Percentiles rank a stretch among this genome's conserved stretches.
phyloP scores from a whole-genome alignment of 176 grass and related monocot species.

The Carex kokanica region DNA sequence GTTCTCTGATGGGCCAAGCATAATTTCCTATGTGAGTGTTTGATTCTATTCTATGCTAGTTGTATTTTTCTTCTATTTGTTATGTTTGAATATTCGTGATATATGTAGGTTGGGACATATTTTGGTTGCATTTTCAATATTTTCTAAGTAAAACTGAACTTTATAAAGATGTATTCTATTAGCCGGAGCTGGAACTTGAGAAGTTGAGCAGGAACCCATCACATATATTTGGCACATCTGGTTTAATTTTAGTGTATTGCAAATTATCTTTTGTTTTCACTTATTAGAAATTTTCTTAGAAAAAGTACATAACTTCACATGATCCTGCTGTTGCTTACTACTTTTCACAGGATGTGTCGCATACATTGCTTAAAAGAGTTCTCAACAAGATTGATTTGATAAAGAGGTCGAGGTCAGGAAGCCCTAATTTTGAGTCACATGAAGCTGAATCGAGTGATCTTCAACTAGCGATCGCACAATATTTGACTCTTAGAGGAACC shows the following conservation, averaged over 20 bases:
- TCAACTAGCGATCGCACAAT: slow-evolving; percentile 56
- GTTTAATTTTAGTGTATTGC: background rate
- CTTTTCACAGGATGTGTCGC: slow-evolving; percentile 67
- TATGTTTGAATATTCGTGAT: background rate
- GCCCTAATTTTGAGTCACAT: slow-evolving; percentile 80
- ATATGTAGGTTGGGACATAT: background rate
- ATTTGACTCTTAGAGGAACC: slow-evolving; percentile 80
- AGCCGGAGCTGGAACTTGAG: background rate
- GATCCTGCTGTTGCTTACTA: slow-evolving; percentile 31
- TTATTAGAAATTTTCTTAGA: slow-evolving; percentile 13
- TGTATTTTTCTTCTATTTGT: background rate
- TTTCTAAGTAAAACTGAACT: background rate
- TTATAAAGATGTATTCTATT: background rate
- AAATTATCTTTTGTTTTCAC: background rate
- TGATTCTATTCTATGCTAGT: slow-evolving; percentile 7
- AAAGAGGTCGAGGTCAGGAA: slow-evolving; percentile 76
- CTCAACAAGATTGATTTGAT: slow-evolving; percentile 92
- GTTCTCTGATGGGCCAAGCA: slow-evolving; percentile 67
- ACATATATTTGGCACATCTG: background rate
- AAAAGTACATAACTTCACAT: background rate
- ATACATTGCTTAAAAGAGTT: slow-evolving; percentile 64
- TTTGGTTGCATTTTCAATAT: background rate
- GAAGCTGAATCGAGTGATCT: slow-evolving; percentile 65
- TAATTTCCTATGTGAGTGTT: slow-evolving; percentile 87
- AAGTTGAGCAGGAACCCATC: background rate